Evolutionary conservation across 495 filamentous ascomycete species (phyloP).

Genomic region (Penicillium pancosmium): DNA sequence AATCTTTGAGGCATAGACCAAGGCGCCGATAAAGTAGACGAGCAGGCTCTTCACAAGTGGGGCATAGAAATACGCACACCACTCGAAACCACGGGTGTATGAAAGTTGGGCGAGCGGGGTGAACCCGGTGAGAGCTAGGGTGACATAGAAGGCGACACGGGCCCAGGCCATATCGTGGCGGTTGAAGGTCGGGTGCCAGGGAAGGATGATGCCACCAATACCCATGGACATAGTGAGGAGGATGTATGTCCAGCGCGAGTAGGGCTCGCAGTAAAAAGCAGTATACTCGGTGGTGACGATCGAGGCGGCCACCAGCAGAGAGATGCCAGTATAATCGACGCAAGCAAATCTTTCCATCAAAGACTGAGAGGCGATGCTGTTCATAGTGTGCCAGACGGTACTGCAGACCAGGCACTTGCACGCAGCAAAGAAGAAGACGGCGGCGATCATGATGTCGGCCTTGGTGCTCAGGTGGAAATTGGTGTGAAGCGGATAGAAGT

Average conservation of each 20-base stretch:
- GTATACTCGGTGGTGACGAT: conserved; percentile 99
- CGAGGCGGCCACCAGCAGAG: conserved; percentile 90
- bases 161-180: conserved; percentile 87
- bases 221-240: conserved; percentile 78
- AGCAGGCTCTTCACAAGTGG: conserved; percentile 81
- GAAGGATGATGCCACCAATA: conserved; percentile 85
- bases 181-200: conserved; percentile 97
- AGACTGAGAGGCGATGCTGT: conserved; percentile 83
- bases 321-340: conserved; percentile 98
- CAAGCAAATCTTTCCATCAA: conserved; percentile 96
- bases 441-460: conserved; percentile 84
- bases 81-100: conserved; percentile 70
- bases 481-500: conserved; percentile 87
- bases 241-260: conserved; percentile 87
- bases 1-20: conserved; percentile 89
- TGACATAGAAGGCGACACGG: conserved; percentile 89
- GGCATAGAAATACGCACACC: conserved; percentile 83
- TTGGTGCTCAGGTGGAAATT: conserved; percentile 87
- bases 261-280: conserved; percentile 95
- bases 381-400: conserved; percentile 98
- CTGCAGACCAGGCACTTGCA: conserved; percentile 95
- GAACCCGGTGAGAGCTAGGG: conserved; percentile 87
- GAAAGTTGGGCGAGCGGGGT: conserved; percentile 83
- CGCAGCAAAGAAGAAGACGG: conserved; percentile 95
- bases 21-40: conserved; percentile 84